phyloP scores from a whole-genome alignment of 2,329 filamentous ascomycete species.

The Botrytis galanthina region DNA sequence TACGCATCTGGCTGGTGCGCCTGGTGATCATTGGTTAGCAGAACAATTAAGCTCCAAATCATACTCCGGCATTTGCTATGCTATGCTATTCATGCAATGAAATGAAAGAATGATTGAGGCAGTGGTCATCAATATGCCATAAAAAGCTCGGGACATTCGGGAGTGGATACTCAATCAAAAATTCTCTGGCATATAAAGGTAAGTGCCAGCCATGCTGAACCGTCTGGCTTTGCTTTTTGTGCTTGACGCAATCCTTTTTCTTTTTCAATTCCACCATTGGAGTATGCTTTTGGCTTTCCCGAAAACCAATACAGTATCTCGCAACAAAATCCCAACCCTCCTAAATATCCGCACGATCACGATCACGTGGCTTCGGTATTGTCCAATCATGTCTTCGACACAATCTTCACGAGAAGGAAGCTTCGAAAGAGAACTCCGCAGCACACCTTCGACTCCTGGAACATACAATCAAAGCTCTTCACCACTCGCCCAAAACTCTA shows the following conservation, averaged over 20 bases:
- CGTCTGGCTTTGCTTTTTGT: not conserved
- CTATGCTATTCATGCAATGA: conserved; percentile 9
- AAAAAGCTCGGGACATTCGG: conserved; percentile 21
- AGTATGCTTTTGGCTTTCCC: conserved; percentile 15
- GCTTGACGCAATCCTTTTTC: not conserved
- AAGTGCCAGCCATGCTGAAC: not conserved
- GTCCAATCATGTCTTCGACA: conserved; percentile 12
- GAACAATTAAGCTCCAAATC: not conserved
- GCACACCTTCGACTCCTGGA: conserved; percentile 21
- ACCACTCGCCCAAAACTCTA: conserved; percentile 20
- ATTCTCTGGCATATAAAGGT: conserved; percentile 3
- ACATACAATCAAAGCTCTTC: conserved; percentile 17
- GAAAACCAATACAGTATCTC: not conserved
- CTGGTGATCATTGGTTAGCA: conserved; percentile 20
- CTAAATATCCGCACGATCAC: not conserved
- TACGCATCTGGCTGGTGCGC: conserved; percentile 12
- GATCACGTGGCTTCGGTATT: conserved; percentile 8
- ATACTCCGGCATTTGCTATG: conserved; percentile 17
- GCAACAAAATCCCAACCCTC: not conserved
- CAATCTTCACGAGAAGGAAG: conserved; percentile 20
- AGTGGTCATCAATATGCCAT: conserved; percentile 7
- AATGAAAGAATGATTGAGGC: conserved; percentile 8
- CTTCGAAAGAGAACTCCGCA: conserved; percentile 21
- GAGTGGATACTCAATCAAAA: conserved; percentile 19
- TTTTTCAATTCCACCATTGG: not conserved